Evolutionary conservation across 1,284 basidiomycete species (phyloP), one percentile per base, ranked within the genome.

Genomic region (Leccinum subatratum): DNA sequence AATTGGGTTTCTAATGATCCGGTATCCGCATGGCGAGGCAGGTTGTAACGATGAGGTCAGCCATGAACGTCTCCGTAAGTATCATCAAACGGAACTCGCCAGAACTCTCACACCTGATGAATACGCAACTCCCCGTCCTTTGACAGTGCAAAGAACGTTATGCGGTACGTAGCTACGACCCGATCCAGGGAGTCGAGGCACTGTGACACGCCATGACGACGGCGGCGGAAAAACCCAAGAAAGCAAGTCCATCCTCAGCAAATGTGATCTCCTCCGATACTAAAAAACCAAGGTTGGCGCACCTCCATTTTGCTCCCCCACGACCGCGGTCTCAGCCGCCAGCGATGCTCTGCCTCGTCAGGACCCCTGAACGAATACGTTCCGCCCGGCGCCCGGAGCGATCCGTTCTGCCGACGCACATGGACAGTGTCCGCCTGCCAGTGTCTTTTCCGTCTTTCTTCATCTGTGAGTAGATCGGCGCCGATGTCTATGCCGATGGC

Each of bases 81-180:
- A 51, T 32, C 45, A 63, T 60, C 63, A 54, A 69, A 30, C 16
- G 28, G 16, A 18, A 20, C 11, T 16, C 18, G 25, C 25, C 30
- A 20, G 57, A 59, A 32, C 57, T 63, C 25, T 65, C 74, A 25
- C 66, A 78, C 75, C 68, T 76, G 70, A 65, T 78, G 30, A 12
- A 78, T 68, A 25, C 72, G 62, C 6, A 78, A 73, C 48, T 76
- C 77, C 4, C 77, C 75, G 32, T 76, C 76, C 63, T 78, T 76
- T 56, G 61, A 72, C 54, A 76, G 28, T 11, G 77, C 77, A 66
- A 76, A 70, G 16, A 68, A 59, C 32, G 74, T 77, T 28, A 76
- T 69, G 30, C 77, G 75, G 63, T 78, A 76, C 8, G 76, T 77
- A 4, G 75, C 75, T 20, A 78, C 68, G 6, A 78, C 64, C 28